Base-by-base conservation (phyloP, 192 early-diverging fungal species). In the Mycoemilia scoparia region DNA sequence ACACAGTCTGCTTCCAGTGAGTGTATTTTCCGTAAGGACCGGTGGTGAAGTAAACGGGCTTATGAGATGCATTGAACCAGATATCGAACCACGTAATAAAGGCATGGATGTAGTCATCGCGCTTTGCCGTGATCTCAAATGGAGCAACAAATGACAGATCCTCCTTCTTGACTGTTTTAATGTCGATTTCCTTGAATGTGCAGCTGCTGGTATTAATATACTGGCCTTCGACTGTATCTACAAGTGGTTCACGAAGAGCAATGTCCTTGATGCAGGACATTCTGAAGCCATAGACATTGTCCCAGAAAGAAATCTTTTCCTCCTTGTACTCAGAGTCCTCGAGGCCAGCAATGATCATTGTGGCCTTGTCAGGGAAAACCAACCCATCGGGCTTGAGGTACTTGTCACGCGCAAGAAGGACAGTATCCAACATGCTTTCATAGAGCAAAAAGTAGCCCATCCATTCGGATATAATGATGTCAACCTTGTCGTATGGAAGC, bases 1-100 rank as follows among this genome's bases (percentile, higher is more conserved):
- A 96, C 25, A 99, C 87, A 17, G 95, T 96, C 66, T 98, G 93
- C 64, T 96, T 95, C 95, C 95, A 99, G 51, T 99, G 95, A n/a
- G 95, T 99, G 68, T 93, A 79, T 59, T 73, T 60, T 45, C 69
- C 60, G 45, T 83, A 71, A 4, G 85, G 77, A 21, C 92, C 69
- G 39, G 91, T 79, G 51, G 84, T 60, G 56, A 86, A 71, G 28
- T 59, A 55, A 17, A 93, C 69, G 29, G 75, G 76, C 48, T 87
- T 80, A 58, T 91, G 86, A 60, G 82, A 85, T 29, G 80, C 77
- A 4, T 74, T 77, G 66, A 98, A 96, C 60, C 72, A 74, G 43
- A 87, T 95, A 60, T 99, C 91, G 48, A 99, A 99, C 77, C 88
- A 99, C 29, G 73, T 71, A 28, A 99, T 73, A 44, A 99, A 90